Conservation (phyloP, 495 filamentous ascomycete genomes). For the Trichocladium antarcticum region DNA sequence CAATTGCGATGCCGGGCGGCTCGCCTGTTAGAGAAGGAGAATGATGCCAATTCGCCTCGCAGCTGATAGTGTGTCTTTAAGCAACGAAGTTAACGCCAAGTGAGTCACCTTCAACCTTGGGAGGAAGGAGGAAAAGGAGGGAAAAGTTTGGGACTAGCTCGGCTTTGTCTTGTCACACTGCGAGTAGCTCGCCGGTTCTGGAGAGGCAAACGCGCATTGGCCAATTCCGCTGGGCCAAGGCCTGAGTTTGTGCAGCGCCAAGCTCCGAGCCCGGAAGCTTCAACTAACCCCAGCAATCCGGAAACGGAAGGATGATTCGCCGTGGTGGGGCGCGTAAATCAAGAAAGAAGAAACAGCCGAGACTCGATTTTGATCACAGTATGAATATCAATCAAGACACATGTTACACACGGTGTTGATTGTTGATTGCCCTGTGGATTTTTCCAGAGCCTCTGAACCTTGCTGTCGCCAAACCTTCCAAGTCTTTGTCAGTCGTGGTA, state of each 20-base stretch:
- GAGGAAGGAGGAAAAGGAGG: not conserved
- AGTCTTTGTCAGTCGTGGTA: not conserved
- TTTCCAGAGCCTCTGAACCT: not conserved
- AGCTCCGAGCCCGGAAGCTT: slow-evolving; percentile 11
- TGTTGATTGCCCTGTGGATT: not conserved
- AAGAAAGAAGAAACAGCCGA: not conserved
- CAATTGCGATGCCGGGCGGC: slow-evolving; percentile 19
- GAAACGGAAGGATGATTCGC: not conserved
- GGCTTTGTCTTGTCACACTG: slow-evolving; percentile 4
- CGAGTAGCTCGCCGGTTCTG: slow-evolving; percentile 8
- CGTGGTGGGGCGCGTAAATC: not conserved
- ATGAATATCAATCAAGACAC: not conserved
- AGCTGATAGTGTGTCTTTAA: not conserved
- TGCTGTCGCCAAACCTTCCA: not conserved
- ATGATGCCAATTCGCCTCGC: not conserved
- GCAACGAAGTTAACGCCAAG: not conserved
- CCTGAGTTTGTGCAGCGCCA: not conserved
- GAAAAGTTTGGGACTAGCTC: slow-evolving; percentile 16
- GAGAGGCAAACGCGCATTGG: slow-evolving; percentile 16
- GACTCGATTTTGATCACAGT: no score
- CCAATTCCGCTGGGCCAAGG: slow-evolving; percentile 9
- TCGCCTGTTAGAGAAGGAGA: not conserved
- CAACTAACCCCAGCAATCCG: not conserved
- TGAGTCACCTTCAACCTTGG: slow-evolving; percentile 17
- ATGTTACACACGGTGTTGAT: not conserved